Evolutionary conservation across 495 filamentous ascomycete species (phyloP).

Genomic region (Thozetella sp.): DNA sequence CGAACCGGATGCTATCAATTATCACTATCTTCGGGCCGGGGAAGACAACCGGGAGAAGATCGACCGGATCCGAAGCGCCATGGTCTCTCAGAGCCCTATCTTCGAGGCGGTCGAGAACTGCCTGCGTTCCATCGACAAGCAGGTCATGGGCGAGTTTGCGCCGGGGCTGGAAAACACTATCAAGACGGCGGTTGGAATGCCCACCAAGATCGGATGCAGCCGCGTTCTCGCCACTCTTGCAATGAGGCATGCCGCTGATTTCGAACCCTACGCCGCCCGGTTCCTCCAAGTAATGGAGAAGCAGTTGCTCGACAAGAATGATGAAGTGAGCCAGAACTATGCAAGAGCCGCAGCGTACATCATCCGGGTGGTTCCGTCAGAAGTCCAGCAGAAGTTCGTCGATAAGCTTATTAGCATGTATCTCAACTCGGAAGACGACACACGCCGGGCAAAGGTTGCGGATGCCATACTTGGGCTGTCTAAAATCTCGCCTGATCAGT

Average conservation of each 20-base stretch:
- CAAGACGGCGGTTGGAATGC: constrained; percentile 84
- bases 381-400: constrained; percentile 67
- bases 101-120: constrained; percentile 92
- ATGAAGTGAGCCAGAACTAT: constrained; percentile 85
- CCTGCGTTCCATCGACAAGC: constrained; percentile 80
- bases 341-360: constrained; percentile 86
- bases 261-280: constrained; percentile 74
- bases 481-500: constrained; percentile 87
- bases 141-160: constrained; percentile 72
- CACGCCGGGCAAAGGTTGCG: constrained; percentile 69
- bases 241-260: constrained; percentile 71
- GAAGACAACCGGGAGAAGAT: constrained; percentile 86
- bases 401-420: constrained; percentile 72
- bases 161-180: constrained; percentile 73
- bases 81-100: constrained; percentile 82
- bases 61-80: constrained; percentile 79
- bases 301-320: constrained; percentile 84
- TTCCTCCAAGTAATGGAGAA: constrained; percentile 79
- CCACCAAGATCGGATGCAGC: constrained; percentile 88
- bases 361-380: constrained; percentile 70
- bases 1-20: constrained; percentile 86
- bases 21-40: constrained; percentile 84
- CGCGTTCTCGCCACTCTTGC: constrained; percentile 86
- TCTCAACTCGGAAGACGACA: constrained; percentile 76
- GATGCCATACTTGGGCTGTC: constrained; percentile 79